phyloP scores from a whole-genome alignment of 225 moss, liverwort and hornwort genomes.

The Antitrichia curtipendula region DNA sequence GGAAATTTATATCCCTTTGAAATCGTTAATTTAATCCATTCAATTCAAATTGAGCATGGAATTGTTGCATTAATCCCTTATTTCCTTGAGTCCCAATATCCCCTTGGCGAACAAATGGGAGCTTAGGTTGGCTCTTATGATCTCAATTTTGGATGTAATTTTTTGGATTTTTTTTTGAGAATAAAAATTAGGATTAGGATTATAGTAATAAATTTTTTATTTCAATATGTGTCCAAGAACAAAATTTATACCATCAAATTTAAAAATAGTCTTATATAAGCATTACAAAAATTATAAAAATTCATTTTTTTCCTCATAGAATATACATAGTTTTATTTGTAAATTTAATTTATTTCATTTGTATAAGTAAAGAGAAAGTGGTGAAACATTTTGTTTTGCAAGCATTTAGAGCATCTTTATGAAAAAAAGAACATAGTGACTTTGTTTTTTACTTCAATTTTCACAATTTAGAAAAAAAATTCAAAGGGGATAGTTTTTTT shows the following conservation, averaged over 20 bases:
- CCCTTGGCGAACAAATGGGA: not conserved
- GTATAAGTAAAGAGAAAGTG: not conserved
- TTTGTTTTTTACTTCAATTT: not conserved
- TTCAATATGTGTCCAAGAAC: not conserved
- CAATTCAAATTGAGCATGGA: accelerated
- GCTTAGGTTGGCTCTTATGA: not conserved
- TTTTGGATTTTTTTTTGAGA: not conserved
- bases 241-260: not conserved
- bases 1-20: not conserved
- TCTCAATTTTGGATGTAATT: not conserved
- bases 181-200: not conserved
- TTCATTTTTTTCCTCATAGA: not conserved
- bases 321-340: not conserved
- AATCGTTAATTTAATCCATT: too few relatives aligned
- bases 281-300: not conserved
- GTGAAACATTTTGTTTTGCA: not conserved
- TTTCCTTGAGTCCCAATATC: too few relatives aligned
- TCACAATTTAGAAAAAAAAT: not conserved
- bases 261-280: not conserved
- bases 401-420: not conserved
- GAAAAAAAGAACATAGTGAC: accelerated
- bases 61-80: too few relatives aligned
- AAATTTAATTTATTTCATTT: not conserved
- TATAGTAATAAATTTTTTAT: accelerated
- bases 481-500: accelerated